Base-by-base conservation (phyloP, 2,329 filamentous ascomycete species). In the Aspergillus persii region DNA sequence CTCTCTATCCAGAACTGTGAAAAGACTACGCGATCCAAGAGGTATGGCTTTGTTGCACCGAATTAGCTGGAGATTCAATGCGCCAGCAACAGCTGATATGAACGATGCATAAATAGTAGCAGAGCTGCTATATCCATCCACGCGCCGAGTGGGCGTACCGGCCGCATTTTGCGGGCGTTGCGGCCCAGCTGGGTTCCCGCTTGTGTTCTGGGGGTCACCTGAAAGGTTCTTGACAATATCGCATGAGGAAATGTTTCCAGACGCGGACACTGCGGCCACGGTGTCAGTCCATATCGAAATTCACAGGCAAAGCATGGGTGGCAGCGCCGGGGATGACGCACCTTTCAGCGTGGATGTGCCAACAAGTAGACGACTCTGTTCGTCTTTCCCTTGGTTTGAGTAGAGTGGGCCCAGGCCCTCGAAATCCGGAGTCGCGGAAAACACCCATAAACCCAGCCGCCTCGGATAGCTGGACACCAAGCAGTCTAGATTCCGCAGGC, bases 21-120 rank as follows among this genome's bases (percentile, higher is more conserved):
- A 77, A 12, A 78, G 65, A 15, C 75, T 76, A 31, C 76, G 73
- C 53, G 74, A 73, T 6, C 76, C 76, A 8, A 79, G 69, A 1
- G 76, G 76, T 36, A 78, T 70, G 36, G 74, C 76, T 50, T 68
- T 70, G 56, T 73, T 68, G 29, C 64, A 67, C 52, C 72, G 71
- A 51, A 73, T 69, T 30, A 77, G 63, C 58, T 76, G 72, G 8
- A 78, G 65, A 41, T 71, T 71, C 27, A 79, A 63, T 56, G 71
- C 66, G 8, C 71, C 75, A 11, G 73, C 72, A 27, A 77, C 67
- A 4, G 76, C 74, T 36, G 74, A 76, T 44, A 77, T 71, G 53
- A 78, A 77, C 15, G 75, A 71, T 15, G 71, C 69, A 60, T 78
- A 77, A 29, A 78, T 73, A 5, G 73, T 71, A 39, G 69, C 71